phyloP scores from a whole-genome alignment of 345 rosid genomes.

The Brassica cretica region DNA sequence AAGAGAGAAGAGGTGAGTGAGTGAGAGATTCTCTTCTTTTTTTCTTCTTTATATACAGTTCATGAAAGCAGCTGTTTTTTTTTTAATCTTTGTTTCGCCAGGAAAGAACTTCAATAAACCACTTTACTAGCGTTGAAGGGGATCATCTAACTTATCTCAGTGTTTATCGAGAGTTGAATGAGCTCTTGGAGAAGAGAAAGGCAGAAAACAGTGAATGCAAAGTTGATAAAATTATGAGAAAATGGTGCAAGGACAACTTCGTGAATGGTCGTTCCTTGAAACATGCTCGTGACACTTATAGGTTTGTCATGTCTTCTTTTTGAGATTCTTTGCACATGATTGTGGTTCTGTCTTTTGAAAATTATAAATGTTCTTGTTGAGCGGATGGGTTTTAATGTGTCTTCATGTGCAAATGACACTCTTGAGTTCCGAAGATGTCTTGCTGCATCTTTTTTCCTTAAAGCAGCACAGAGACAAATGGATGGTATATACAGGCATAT shows the following conservation, averaged over 20 bases:
- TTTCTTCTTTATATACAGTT: neutral
- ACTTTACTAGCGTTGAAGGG: conserved; percentile 85
- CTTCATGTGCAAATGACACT: conserved; percentile 77
- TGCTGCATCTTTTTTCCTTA: conserved; percentile 86
- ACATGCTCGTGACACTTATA: conserved; percentile 82
- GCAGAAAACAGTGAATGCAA: conserved; percentile 41
- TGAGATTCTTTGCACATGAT: neutral
- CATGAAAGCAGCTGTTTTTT: neutral
- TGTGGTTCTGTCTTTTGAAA: neutral
- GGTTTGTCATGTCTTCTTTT: conserved; percentile 45
- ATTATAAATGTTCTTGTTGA: conserved; percentile 32
- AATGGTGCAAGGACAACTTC: conserved; percentile 90
- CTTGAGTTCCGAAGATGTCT: conserved; percentile 87
- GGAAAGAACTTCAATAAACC: conserved; percentile 74
- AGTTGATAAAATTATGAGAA: conserved; percentile 59
- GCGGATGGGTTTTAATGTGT: conserved; percentile 71
- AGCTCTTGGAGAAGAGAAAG: conserved; percentile 44
- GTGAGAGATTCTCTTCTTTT: neutral
- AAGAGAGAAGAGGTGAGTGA: conserved; percentile 71
- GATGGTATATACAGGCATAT: conserved; percentile 79
- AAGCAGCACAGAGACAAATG: conserved; percentile 89
- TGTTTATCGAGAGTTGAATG: conserved; percentile 74
- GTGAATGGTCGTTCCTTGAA: conserved; percentile 71
- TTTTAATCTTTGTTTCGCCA: conserved; percentile 35
- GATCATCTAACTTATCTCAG: conserved; percentile 83